Evolutionary conservation across 2,329 filamentous ascomycete species (phyloP).

Genomic region (Metarhizium humberi): DNA sequence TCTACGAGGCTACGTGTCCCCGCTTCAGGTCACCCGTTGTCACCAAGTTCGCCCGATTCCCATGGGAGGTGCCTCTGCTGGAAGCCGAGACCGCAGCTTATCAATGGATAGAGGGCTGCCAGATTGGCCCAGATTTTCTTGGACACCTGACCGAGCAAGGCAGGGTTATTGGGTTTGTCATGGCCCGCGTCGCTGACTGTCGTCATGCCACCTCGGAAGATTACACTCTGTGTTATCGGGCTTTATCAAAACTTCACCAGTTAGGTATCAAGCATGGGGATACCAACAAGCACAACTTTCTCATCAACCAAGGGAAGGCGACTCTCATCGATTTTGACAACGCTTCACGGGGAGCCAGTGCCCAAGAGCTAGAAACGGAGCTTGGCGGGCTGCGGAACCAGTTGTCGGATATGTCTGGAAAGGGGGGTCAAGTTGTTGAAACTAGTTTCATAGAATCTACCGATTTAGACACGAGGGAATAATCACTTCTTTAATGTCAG

Average conservation of each 20-base stretch:
- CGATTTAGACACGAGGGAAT: too few species aligned
- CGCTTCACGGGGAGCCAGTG: neutral
- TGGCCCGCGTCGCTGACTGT: conserved; percentile 20
- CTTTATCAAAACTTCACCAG: conserved; percentile 17
- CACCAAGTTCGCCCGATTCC: conserved; percentile 23
- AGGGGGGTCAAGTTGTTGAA: neutral
- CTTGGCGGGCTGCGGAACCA: neutral
- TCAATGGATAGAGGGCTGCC: conserved; percentile 16
- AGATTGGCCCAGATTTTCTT: conserved; percentile 20
- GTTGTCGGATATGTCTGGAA: neutral
- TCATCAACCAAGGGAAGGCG: conserved; percentile 18
- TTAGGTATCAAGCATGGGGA: conserved; percentile 25
- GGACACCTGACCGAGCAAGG: conserved; percentile 20
- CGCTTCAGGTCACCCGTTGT: conserved; percentile 5
- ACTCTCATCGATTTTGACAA: conserved; percentile 23
- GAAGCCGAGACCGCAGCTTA: conserved; percentile 22
- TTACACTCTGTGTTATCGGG: conserved; percentile 17
- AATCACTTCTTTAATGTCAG: too few species aligned
- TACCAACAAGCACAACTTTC: conserved; percentile 28
- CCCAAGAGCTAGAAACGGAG: neutral
- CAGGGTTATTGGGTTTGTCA: conserved; percentile 24
- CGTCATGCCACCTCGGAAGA: conserved; percentile 17
- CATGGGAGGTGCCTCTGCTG: conserved; percentile 23
- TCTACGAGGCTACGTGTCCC: too few species aligned
- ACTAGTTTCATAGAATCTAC: too few species aligned